A percentile compares a stretch with the other conserved stretches of the same genome.
Conservation (phyloP, 331 rosid species). For the Acacia concinna region DNA sequence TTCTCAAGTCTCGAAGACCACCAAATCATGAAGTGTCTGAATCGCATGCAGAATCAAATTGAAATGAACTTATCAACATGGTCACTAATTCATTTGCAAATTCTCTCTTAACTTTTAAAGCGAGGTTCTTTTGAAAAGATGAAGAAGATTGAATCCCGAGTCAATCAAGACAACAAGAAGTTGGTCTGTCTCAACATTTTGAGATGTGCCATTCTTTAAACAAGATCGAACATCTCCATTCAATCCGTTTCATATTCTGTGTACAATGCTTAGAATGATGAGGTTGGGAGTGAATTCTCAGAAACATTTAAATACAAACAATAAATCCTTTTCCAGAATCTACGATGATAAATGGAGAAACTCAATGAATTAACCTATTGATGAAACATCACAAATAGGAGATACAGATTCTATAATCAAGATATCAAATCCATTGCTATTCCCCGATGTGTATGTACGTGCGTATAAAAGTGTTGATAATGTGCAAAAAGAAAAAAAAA, state of each 20-base stretch:
- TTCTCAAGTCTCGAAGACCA: too few relatives aligned
- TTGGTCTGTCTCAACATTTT: neutral
- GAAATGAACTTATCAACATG: too few relatives aligned
- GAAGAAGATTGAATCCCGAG: neutral
- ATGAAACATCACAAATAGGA: neutral
- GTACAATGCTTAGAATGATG: neutral
- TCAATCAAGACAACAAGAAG: neutral
- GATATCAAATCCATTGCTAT: conserved; percentile 29
- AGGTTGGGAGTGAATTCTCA: neutral
- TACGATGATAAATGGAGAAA: neutral
- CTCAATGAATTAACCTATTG: conserved; percentile 32
- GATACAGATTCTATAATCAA: conserved; percentile 23
- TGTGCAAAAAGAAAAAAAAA: neutral
- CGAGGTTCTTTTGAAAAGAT: neutral
- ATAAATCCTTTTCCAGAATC: neutral
- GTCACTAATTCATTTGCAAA: too few relatives aligned
- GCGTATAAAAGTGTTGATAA: conserved; percentile 24
- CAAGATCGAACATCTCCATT: neutral
- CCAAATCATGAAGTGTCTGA: too few relatives aligned
- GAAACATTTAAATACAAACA: neutral
- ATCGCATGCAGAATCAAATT: too few relatives aligned
- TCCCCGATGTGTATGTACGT: neutral
- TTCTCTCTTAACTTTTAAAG: too few relatives aligned
- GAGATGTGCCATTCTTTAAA: neutral
- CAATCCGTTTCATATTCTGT: neutral